Conservation (phyloP, 1,284 basidiomycete genomes). For the Bjerkandera adusta region DNA sequence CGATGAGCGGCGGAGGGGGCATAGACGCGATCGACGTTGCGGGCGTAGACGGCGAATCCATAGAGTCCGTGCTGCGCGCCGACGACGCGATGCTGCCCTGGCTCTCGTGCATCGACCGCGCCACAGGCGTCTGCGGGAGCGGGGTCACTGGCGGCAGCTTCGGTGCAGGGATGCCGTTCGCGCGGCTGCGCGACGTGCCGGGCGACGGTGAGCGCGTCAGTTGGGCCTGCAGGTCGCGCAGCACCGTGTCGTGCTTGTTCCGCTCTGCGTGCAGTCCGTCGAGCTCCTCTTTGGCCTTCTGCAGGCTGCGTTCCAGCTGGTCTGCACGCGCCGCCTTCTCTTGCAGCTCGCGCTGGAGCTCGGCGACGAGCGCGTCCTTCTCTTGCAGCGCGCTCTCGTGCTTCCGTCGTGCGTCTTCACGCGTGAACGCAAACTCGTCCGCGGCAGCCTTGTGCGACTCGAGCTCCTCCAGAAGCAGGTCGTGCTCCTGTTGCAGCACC, state of each 20-base stretch:
- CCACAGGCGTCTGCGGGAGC: conserved; percentile 85
- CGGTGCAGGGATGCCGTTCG: conserved; percentile 55
- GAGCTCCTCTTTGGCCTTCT: conserved; percentile 59
- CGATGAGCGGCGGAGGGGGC: conserved; percentile 18
- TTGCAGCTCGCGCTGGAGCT: conserved; percentile 49
- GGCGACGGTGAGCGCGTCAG: conserved; percentile 54
- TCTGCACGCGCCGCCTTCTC: conserved; percentile 68
- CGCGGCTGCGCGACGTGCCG: conserved; percentile 38
- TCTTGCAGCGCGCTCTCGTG: conserved; percentile 53
- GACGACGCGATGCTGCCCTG: conserved; percentile 44
- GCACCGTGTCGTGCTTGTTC: conserved; percentile 56
- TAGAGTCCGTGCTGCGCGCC: conserved; percentile 55
- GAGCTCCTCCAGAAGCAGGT: conserved; percentile 57
- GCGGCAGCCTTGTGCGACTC: conserved; percentile 60
- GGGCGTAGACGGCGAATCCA: conserved; percentile 56
- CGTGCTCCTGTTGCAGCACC: conserved; percentile 48
- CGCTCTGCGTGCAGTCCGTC: conserved; percentile 75
- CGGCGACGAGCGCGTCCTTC: conserved; percentile 45
- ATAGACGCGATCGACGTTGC: conserved; percentile 56
- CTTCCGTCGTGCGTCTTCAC: conserved; percentile 45
- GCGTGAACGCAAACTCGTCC: conserved; percentile 49
- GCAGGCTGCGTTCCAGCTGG: conserved; percentile 71
- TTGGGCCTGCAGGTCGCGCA: conserved; percentile 78
- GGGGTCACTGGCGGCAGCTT: conserved; percentile 89
- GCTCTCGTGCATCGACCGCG: conserved; percentile 44